Evolutionary conservation across 1,284 basidiomycete genomes (phyloP).

Genomic region (Ustilago xerochloae): DNA sequence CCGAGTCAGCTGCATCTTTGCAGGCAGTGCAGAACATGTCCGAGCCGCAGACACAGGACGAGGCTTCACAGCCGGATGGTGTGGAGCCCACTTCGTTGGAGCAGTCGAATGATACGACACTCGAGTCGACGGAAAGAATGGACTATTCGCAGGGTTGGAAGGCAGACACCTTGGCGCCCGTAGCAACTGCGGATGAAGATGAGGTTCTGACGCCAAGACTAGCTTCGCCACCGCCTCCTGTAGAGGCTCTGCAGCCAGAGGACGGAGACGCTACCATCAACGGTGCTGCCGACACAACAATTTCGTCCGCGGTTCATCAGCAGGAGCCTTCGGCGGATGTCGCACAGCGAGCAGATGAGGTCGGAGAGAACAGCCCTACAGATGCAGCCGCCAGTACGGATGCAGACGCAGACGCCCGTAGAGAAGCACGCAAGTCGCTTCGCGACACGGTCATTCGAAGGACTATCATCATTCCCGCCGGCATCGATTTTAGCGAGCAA

Average conservation of each 20-base stretch:
- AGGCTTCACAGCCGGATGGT: neutral
- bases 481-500: conserved; percentile 22
- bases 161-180: neutral
- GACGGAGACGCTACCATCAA: conserved; percentile 1
- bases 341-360: neutral
- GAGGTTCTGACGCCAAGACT: conserved; percentile 8
- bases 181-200: neutral
- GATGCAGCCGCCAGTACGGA: neutral
- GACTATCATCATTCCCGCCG: conserved; percentile 60
- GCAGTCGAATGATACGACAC: conserved; percentile 10
- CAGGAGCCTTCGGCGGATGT: neutral
- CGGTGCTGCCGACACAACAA: neutral
- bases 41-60: neutral
- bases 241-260: neutral
- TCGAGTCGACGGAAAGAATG: conserved; percentile 7
- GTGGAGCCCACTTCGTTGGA: neutral
- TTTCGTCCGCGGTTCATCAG: neutral
- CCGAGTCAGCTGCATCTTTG: neutral
- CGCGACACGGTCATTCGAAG: conserved; percentile 59
- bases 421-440: conserved; percentile 41
- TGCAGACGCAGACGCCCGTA: neutral
- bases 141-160: conserved; percentile 6
- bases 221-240: conserved; percentile 1
- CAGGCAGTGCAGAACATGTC: neutral
- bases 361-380: neutral